Percentiles rank a stretch among this genome's conserved stretches.
Evolutionary conservation across 2,329 filamentous ascomycete genomes (phyloP).

Genomic region (Neopestalotiopsis sp.): DNA sequence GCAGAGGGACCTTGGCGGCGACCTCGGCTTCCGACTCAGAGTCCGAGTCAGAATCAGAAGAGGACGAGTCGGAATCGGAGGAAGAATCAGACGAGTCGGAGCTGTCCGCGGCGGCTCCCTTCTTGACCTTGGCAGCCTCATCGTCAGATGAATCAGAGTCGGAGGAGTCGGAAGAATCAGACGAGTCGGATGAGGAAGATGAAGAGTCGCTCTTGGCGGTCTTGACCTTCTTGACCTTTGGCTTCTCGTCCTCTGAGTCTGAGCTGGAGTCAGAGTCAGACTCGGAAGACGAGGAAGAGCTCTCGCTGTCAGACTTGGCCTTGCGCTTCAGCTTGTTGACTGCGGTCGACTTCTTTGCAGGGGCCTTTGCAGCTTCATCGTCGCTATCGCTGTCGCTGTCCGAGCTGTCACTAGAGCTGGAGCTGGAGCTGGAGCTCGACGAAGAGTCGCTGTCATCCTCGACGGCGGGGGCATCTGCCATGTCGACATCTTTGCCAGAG

Average conservation of each 20-base stretch:
- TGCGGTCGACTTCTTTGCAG: constrained; percentile 30
- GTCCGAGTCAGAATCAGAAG: constrained; percentile 42
- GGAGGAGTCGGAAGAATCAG: constrained; percentile 36
- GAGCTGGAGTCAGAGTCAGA: constrained; percentile 45
- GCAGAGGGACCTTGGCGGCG: constrained; percentile 47
- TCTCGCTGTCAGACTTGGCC: constrained; percentile 48
- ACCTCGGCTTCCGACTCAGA: constrained; percentile 42
- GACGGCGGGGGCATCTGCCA: constrained; percentile 49
- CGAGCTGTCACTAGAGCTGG: constrained; percentile 41
- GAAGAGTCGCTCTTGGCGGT: constrained; percentile 45
- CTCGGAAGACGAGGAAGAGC: constrained; percentile 38
- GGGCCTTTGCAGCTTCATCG: constrained; percentile 27
- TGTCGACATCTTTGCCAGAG: constrained; percentile 48
- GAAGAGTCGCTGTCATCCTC: constrained; percentile 29
- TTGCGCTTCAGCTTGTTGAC: constrained; percentile 60
- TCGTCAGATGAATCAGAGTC: constrained; percentile 36
- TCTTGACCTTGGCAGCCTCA: constrained; percentile 23
- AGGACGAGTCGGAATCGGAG: constrained; percentile 37
- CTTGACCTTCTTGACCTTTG: constrained; percentile 46
- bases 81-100: constrained; percentile 32
- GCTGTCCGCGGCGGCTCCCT: constrained; percentile 33
- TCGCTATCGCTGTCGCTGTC: constrained; percentile 39
- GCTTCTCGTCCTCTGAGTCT: constrained; percentile 43
- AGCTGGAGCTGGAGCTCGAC: constrained; percentile 37
- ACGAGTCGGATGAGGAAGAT: constrained; percentile 40